Evolutionary conservation across 306 rosid genomes (phyloP), one percentile per base, ranked within the genome.

Genomic region (Ormosia semicastrata): DNA sequence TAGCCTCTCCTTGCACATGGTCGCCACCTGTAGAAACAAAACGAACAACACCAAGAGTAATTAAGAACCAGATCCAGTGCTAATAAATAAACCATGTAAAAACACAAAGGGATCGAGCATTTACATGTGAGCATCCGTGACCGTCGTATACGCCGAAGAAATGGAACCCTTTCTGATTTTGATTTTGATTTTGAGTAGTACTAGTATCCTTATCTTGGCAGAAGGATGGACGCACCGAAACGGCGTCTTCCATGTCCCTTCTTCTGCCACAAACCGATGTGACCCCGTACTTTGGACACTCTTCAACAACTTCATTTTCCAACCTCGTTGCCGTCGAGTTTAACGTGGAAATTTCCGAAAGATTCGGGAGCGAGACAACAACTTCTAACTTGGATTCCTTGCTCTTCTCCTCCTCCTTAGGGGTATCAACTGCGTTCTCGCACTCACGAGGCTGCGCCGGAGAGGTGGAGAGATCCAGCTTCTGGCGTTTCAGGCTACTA

Each of bases 111-210:
- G 66, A 64, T 40, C 0, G 58, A 52, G 76, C 3, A 58, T 15
- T 85, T 90, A 94, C 99, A 72, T 95, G 99, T 70, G 99, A 93
- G 88, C 99, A 95, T 9, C 98, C 98, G 33, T 95, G 99, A 46
- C 99, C 99, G 72, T 95, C 98, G 80, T 81, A 95, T 6, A 95
- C 94, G 1, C 95, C 97, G 30, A 82, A 93, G 79, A 87, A 93
- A 60, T 95, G 93, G 2, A 75, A 49, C 5, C 65, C 79, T 4
- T 73, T 60, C 1, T 67, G 12, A 9, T 73, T 77, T 0, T 52
- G 33, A 24, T 24, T 43, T 43, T 43, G 49, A 43, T 8, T 2
- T 44, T 44, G 12, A 44, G 13, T 44, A 44, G 8, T 44, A 8
- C 50, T 47, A 8, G 56, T 10, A 11, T 11, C 69, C 10, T 40